Evolutionary conservation across 83 land plant species (phyloP), one percentile per base, ranked within the genome.

Genomic region (Isoetes engelmannii): DNA sequence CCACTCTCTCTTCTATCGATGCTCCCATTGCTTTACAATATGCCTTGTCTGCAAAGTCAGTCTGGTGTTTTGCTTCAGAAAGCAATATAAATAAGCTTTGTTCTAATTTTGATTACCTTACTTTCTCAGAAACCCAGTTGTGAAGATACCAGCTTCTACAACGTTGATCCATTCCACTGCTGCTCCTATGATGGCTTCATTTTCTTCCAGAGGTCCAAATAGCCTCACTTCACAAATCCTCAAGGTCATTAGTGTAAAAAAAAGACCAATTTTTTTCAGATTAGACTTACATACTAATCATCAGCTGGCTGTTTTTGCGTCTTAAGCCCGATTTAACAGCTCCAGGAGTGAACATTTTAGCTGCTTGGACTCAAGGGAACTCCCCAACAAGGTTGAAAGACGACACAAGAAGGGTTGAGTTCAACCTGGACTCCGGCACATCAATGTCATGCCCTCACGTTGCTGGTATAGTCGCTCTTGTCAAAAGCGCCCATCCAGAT

Each of bases 271-370:
- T n/a, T n/a, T n/a, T n/a, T n/a, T n/a, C n/a, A n/a, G n/a, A n/a
- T n/a, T n/a, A n/a, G n/a, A n/a, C n/a, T n/a, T n/a, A n/a, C n/a
- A n/a, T n/a, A n/a, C n/a, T n/a, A n/a, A 4, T 20, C 62, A 19
- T 37, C 4, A 4, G 62, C 19, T 59, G 4, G 1, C 37, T 28
- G 2, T 5, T n/a, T 17, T 7, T 7, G 4, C 47, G 1, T 9
- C 21, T 44, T 37, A 13, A 89, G 93, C 93, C 93, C 0, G 93
- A 89, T 63, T 72, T 89, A 9, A 86, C 87, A 4, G 93, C 81
- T 45, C 93, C 93, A 15, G 93, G 93, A 37, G 43, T 89, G 48
- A 70, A 84, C 72, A 89, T 59, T 4, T 18, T 59, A 59, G 62
- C 62, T 2, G 62, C 62, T 7, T 59, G 62, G 61, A 67, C 74